A percentile compares a stretch with the other conserved stretches of the same genome.
phyloP scores from a whole-genome alignment of 129 eudicot species.

The Dittrichia graveolens region DNA sequence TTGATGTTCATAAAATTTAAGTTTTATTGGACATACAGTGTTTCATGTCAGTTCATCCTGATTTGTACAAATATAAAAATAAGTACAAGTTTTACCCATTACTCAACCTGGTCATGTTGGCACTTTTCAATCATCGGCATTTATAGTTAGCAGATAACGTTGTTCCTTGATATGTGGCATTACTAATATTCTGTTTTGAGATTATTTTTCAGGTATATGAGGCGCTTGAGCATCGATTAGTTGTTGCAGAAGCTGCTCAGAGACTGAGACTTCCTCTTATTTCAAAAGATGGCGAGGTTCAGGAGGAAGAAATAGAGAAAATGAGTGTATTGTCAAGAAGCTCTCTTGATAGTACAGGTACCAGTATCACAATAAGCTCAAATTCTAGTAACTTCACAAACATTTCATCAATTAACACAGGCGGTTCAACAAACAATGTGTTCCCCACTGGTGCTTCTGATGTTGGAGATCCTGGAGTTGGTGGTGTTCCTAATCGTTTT shows the following conservation, averaged over 20 bases:
- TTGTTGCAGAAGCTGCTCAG: constrained; percentile 98
- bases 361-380: constrained; percentile 71
- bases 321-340: constrained; percentile 91
- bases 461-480: constrained; percentile 72
- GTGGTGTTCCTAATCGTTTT: constrained; percentile 92
- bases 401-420: constrained; percentile 43
- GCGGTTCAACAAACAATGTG: constrained; percentile 40
- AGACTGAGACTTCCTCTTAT: constrained; percentile 87
- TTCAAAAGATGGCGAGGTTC: constrained; percentile 91
- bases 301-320: constrained; percentile 95
- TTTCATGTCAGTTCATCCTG: not conserved
- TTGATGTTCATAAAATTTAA: not conserved
- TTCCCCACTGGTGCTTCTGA: constrained; percentile 44
- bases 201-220: constrained; percentile 70
- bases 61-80: not conserved
- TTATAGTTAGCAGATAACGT: not conserved
- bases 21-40: not conserved
- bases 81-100: not conserved
- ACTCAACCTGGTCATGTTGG: not conserved
- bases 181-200: not conserved
- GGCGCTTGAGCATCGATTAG: constrained; percentile 97
- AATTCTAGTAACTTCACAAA: constrained; percentile 72
- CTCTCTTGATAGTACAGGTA: constrained; percentile 87
- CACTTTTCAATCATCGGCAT: not conserved
- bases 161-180: not conserved